phyloP scores from a whole-genome alignment of 306 rosid species.

The Castanopsis chinensis region DNA sequence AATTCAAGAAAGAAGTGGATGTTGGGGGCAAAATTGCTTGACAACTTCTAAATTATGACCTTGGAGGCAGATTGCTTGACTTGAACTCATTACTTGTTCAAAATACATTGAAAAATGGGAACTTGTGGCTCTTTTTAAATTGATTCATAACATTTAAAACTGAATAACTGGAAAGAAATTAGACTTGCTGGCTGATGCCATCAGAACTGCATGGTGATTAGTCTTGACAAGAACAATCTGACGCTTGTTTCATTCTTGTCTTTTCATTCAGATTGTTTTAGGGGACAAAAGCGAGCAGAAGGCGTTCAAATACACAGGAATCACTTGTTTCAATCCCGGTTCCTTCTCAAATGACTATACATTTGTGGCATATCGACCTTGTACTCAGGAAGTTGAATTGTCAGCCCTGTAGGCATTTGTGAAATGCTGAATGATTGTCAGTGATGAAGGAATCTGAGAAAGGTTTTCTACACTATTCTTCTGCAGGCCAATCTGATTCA shows the following conservation, averaged over 20 bases:
- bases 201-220: background rate
- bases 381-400: constrained; percentile 85
- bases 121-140: background rate
- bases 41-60: background rate
- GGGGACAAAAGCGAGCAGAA: constrained; percentile 88
- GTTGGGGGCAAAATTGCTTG: background rate
- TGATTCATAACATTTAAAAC: background rate
- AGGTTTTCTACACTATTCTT: background rate
- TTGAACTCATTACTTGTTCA: background rate
- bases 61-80: background rate
- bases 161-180: background rate
- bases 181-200: background rate
- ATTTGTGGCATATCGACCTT: constrained; percentile 82
- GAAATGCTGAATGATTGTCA: background rate
- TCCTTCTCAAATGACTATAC: constrained; percentile 79
- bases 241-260: constrained; percentile 17
- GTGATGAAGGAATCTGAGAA: constrained; percentile 10
- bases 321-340: constrained; percentile 86
- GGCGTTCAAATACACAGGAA: constrained; percentile 90
- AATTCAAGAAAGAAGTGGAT: background rate
- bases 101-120: background rate
- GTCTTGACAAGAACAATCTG: constrained; percentile 15
- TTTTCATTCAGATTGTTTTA: constrained; percentile 62
- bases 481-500: constrained; percentile 4
- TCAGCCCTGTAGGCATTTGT: constrained; percentile 54